phyloP scores from a whole-genome alignment of 139 green algal species.

The Chlorella vulgaris region DNA sequence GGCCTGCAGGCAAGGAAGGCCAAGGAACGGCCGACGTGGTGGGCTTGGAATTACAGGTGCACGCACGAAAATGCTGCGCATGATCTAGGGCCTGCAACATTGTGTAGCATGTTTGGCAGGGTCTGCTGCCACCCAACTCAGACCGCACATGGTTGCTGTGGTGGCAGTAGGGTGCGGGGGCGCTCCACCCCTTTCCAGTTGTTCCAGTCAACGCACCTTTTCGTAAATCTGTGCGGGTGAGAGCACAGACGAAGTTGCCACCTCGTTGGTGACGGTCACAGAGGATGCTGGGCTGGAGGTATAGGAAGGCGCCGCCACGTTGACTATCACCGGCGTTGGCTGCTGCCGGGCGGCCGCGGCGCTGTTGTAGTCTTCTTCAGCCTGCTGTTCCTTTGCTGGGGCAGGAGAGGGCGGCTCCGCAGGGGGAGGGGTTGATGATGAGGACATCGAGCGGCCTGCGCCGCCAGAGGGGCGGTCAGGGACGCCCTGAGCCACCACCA shows the following conservation, averaged over 20 bases:
- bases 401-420: too few species aligned
- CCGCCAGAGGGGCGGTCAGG: slow-evolving; percentile 4
- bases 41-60: neutral
- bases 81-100: too few species aligned
- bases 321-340: neutral
- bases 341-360: slow-evolving; percentile 3
- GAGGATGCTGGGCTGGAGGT: neutral
- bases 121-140: too few species aligned
- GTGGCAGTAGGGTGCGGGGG: too few species aligned
- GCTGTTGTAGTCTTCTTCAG: neutral
- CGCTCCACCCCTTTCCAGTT: too few species aligned
- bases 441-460: neutral
- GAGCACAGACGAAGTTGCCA: slow-evolving; percentile 19
- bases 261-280: slow-evolving; percentile 24
- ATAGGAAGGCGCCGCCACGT: neutral
- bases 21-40: neutral
- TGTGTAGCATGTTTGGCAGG: too few species aligned
- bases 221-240: slow-evolving; percentile 20
- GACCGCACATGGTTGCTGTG: too few species aligned
- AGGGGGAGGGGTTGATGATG: too few species aligned
- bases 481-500: neutral
- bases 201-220: slow-evolving; percentile 12
- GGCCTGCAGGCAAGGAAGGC: neutral
- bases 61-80: too few species aligned
- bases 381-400: too few species aligned